phyloP scores from a whole-genome alignment of 805 yeast species.

The Saturnispora gosingensis region DNA sequence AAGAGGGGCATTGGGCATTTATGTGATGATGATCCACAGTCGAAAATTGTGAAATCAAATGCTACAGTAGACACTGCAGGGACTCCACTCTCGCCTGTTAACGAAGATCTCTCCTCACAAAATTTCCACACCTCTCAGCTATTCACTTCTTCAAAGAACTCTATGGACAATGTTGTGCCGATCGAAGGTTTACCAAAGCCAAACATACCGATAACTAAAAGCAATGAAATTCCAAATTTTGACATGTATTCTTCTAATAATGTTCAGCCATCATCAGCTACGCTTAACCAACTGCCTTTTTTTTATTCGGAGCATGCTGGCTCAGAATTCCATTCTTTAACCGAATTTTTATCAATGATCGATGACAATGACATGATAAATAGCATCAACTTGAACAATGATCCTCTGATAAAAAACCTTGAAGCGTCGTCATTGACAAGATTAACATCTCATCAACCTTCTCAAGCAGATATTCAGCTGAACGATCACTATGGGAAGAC shows the following conservation, averaged over 20 bases:
- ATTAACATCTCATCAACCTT: slow-evolving; percentile 17
- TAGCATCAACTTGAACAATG: slow-evolving; percentile 28
- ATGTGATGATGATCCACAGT: slow-evolving; percentile 62
- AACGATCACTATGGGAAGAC: neutral
- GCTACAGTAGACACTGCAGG: neutral
- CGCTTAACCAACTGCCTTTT: slow-evolving; percentile 57
- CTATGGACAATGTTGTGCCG: neutral
- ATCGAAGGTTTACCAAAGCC: slow-evolving; percentile 6
- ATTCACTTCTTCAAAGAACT: slow-evolving; percentile 2
- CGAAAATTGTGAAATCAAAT: neutral
- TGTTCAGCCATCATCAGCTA: slow-evolving; percentile 13
- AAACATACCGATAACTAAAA: neutral
- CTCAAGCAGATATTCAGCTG: slow-evolving; percentile 1
- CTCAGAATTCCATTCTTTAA: slow-evolving; percentile 80
- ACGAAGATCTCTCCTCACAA: neutral
- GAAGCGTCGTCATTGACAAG: slow-evolving; percentile 20
- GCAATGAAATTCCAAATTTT: neutral
- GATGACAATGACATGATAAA: slow-evolving; percentile 72
- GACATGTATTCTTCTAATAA: neutral
- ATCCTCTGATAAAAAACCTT: slow-evolving; percentile 29
- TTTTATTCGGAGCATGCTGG: slow-evolving; percentile 90
- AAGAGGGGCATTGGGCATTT: slow-evolving; percentile 82
- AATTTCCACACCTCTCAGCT: slow-evolving; percentile 4
- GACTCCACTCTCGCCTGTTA: neutral
- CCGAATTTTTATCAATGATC: slow-evolving; percentile 81